Evolutionary conservation across 2,329 filamentous ascomycete species (phyloP).

Genomic region (Fusarium sp.): DNA sequence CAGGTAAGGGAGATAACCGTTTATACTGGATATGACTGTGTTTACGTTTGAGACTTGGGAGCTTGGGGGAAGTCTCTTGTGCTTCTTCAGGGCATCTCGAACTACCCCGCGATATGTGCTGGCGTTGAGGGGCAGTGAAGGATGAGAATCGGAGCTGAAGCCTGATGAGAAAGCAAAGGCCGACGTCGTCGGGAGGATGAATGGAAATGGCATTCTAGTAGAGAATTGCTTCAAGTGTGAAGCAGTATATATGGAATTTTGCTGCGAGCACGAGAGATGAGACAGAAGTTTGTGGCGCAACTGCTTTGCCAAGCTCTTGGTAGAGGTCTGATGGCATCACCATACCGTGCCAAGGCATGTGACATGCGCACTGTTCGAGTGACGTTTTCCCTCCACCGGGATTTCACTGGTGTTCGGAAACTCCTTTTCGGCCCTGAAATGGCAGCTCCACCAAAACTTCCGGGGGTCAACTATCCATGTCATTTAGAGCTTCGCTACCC

Average conservation of each 20-base stretch:
- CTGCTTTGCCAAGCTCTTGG: conserved; percentile 42
- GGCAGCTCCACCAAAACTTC: conserved; percentile 43
- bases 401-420: conserved; percentile 35
- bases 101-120: conserved; percentile 88
- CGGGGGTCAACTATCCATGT: conserved; percentile 29
- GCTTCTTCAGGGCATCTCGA: conserved; percentile 84
- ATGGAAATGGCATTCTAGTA: conserved; percentile 85
- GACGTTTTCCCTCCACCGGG: conserved; percentile 38
- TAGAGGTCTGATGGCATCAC: conserved; percentile 38
- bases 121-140: conserved; percentile 85
- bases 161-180: conserved; percentile 83
- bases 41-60: conserved; percentile 79
- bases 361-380: conserved; percentile 17
- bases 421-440: conserved; percentile 35
- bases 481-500: conserved; percentile 29
- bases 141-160: conserved; percentile 85
- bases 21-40: conserved; percentile 76
- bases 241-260: neutral
- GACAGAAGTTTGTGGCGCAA: conserved; percentile 17
- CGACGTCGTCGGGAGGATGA: conserved; percentile 89
- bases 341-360: conserved; percentile 32
- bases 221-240: neutral
- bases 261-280: neutral
- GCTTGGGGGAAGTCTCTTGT: conserved; percentile 84
- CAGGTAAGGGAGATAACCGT: conserved; percentile 86